Conservation (phyloP, 1,284 basidiomycete genomes). For the Ustilago lituana region DNA sequence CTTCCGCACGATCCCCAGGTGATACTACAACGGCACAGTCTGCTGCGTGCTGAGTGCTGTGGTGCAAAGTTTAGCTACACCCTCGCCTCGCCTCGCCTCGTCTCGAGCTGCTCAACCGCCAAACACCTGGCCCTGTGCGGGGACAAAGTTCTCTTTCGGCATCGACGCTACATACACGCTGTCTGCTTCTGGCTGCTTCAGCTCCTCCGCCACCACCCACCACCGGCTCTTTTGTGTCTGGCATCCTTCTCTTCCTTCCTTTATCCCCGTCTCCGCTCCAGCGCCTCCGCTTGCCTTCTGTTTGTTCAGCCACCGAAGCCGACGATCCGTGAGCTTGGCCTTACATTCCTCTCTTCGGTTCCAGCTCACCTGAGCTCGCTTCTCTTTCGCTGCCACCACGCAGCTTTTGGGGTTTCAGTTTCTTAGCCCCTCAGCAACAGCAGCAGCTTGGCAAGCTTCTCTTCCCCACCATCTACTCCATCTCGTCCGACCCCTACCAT, state of each 20-base stretch:
- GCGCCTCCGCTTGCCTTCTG: constrained; percentile 12
- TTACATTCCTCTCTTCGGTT: constrained; percentile 33
- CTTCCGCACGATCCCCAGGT: too few species aligned
- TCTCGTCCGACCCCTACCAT: constrained; percentile 4
- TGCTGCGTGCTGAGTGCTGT: too few species aligned
- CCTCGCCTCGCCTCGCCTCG: too few species aligned
- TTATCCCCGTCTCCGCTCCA: constrained; percentile 14
- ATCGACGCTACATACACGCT: background rate
- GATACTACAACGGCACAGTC: too few species aligned
- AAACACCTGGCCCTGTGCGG: too few species aligned
- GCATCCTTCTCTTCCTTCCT: constrained; percentile 8
- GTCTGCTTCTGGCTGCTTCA: background rate
- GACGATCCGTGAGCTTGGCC: constrained; percentile 26
- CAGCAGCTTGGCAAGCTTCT: background rate
- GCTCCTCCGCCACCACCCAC: background rate
- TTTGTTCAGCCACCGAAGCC: constrained; percentile 36
- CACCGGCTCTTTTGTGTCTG: background rate
- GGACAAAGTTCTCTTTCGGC: too few species aligned
- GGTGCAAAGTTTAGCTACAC: too few species aligned
- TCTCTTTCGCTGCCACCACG: background rate
- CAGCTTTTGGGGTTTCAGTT: background rate
- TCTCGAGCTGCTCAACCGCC: too few species aligned
- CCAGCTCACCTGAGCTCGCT: constrained; percentile 22
- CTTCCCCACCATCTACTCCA: background rate
- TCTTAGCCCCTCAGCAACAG: background rate